A percentile compares a stretch with the other conserved stretches of the same genome.
phyloP scores from a whole-genome alignment of 768 basidiomycete species.

The Polyporus arcularius region DNA sequence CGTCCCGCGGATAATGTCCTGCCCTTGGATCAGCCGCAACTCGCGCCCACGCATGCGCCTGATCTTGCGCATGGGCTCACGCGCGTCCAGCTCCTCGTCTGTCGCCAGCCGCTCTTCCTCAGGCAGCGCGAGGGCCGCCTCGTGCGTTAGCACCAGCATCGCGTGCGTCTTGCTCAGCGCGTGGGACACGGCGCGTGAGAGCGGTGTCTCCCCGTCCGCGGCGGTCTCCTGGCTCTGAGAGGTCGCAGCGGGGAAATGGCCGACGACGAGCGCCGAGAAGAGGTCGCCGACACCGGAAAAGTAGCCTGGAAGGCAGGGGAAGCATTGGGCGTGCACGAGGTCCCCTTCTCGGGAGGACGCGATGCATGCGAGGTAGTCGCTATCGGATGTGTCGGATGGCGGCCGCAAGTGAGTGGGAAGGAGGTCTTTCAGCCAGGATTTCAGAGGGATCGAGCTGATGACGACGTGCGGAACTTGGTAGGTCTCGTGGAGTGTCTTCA shows the following conservation, averaged over 20 bases:
- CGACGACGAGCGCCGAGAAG: constrained; percentile 90
- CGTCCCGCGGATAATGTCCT: constrained; percentile 60
- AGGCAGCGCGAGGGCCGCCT: constrained; percentile 55
- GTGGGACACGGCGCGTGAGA: constrained; percentile 63
- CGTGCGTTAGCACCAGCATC: constrained; percentile 65
- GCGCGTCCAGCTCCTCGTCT: constrained; percentile 76
- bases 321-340: constrained; percentile 64
- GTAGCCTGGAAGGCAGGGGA: constrained; percentile 85
- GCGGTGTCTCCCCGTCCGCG: constrained; percentile 35
- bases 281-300: constrained; percentile 97
- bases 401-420: constrained; percentile 50
- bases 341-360: constrained; percentile 44
- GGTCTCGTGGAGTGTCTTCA: constrained; percentile 73
- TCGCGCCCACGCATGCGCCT: constrained; percentile 85
- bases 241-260: constrained; percentile 55
- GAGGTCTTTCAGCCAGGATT: constrained; percentile 55
- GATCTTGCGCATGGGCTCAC: constrained; percentile 63
- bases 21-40: constrained; percentile 78
- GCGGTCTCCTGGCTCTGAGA: constrained; percentile 5
- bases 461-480: constrained; percentile 85
- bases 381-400: constrained; percentile 24
- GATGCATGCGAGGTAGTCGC: constrained; percentile 75
- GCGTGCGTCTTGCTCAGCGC: constrained; percentile 76
- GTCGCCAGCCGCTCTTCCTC: constrained; percentile 59
- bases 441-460: constrained; percentile 84